A percentile compares a stretch with the other conserved stretches of the same genome.
phyloP scores from a whole-genome alignment of 2,329 filamentous ascomycete genomes.

The Aspergillus aculeatinus region DNA sequence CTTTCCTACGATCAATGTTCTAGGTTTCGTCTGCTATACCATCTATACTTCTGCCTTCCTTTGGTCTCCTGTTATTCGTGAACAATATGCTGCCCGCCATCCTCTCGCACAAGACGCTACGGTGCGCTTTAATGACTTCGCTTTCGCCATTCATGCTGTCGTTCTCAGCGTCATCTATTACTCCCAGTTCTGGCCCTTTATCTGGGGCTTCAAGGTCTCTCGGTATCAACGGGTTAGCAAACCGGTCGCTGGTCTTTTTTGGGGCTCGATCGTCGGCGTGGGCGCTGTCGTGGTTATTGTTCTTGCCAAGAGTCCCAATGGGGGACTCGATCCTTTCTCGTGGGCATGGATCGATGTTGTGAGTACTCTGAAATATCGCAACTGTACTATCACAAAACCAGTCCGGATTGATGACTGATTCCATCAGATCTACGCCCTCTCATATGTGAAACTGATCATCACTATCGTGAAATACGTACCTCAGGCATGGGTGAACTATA shows the following conservation, averaged over 20 bases:
- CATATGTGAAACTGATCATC: conserved; percentile 84
- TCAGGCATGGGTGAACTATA: conserved; percentile 78
- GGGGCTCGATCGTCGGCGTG: conserved; percentile 60
- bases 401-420: not conserved
- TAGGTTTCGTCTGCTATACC: conserved; percentile 66
- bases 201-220: conserved; percentile 74
- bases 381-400: not conserved
- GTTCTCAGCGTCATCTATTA: conserved; percentile 70
- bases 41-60: conserved; percentile 73
- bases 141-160: conserved; percentile 80
- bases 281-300: conserved; percentile 44
- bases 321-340: conserved; percentile 46
- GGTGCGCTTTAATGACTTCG: conserved; percentile 84
- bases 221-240: conserved; percentile 55
- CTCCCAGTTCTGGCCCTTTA: conserved; percentile 68
- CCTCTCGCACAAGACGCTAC: conserved; percentile 72
- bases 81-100: conserved; percentile 81
- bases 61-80: conserved; percentile 72
- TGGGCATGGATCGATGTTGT: conserved; percentile 68
- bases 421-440: conserved; percentile 63
- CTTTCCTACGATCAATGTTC: conserved; percentile 72
- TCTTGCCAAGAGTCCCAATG: conserved; percentile 38
- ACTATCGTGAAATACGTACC: conserved; percentile 93
- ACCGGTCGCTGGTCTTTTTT: conserved; percentile 67
- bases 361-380: conserved; percentile 22